A percentile compares a stretch with the other conserved stretches of the same genome.
phyloP scores from a whole-genome alignment of 305 asterid genomes.

The Plantago lanceolata region DNA sequence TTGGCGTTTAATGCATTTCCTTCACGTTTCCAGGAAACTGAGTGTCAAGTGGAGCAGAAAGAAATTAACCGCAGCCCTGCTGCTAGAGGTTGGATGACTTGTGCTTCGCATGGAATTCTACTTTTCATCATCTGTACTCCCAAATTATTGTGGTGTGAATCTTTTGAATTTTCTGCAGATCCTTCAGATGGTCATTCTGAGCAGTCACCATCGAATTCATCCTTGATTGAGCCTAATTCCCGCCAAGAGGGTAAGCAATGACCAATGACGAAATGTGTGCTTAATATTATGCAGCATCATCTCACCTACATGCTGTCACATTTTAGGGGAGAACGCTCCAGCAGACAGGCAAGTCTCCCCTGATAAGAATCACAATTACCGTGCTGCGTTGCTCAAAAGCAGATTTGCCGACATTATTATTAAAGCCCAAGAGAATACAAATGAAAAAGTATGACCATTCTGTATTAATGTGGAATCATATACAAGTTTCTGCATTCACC shows the following conservation, averaged over 20 bases:
- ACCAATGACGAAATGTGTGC: conserved; percentile 43
- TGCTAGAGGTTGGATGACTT: conserved; percentile 35
- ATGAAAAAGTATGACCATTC: conserved; percentile 40
- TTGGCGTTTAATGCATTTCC: conserved; percentile 23
- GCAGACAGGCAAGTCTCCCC: conserved; percentile 81
- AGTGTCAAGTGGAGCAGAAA: conserved; percentile 33
- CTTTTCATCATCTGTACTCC: neutral
- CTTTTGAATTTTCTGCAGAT: conserved; percentile 28
- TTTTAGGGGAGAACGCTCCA: conserved; percentile 69
- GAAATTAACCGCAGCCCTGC: conserved; percentile 24
- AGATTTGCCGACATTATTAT: conserved; percentile 72
- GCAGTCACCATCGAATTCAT: conserved; percentile 32
- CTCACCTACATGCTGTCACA: conserved; percentile 56
- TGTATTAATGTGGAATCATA: conserved; percentile 13
- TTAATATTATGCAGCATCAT: conserved; percentile 49
- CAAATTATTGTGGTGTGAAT: conserved; percentile 5
- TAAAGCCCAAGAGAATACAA: conserved; percentile 67
- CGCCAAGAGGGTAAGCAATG: conserved; percentile 68
- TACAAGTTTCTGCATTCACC: conserved; percentile 13
- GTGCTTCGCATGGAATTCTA: conserved; percentile 7
- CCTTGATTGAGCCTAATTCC: conserved; percentile 38
- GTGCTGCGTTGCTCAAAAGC: conserved; percentile 84
- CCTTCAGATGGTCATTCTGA: conserved; percentile 34
- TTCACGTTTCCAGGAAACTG: conserved; percentile 35
- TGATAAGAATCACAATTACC: conserved; percentile 67